Evolutionary conservation across 306 rosid species (phyloP).

Genomic region (Myrica gale): DNA sequence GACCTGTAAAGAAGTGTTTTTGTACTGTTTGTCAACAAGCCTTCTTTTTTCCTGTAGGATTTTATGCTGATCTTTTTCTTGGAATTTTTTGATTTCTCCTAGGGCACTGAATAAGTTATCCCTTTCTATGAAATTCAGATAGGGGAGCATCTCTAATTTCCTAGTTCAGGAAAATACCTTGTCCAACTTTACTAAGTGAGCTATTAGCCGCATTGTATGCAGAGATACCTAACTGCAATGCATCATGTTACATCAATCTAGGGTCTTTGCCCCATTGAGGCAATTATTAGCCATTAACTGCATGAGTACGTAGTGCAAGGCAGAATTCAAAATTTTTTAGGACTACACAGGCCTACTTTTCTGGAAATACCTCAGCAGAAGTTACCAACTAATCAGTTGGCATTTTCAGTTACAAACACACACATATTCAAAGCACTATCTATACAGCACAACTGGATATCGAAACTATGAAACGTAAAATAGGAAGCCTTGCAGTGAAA

Average conservation of each 20-base stretch:
- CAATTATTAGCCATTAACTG: neutral
- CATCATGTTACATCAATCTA: neutral
- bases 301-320: neutral
- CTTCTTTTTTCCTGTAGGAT: too few relatives aligned
- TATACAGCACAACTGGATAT: neutral
- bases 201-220: neutral
- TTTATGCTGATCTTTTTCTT: too few relatives aligned
- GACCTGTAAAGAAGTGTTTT: slow-evolving; percentile 52
- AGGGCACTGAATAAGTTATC: neutral
- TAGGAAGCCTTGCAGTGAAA: slow-evolving; percentile 6
- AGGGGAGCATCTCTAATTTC: neutral
- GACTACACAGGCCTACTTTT: neutral
- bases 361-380: neutral
- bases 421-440: neutral
- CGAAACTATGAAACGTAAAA: neutral
- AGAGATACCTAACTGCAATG: neutral
- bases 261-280: neutral
- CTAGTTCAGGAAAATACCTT: neutral
- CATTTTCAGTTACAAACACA: slow-evolving; percentile 11
- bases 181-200: neutral
- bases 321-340: neutral
- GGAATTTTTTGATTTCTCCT: neutral
- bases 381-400: slow-evolving; percentile 4
- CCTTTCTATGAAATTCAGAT: neutral
- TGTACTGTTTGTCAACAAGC: neutral